phyloP scores from a whole-genome alignment of 768 basidiomycete genomes.

The Hydnum rufescens region DNA sequence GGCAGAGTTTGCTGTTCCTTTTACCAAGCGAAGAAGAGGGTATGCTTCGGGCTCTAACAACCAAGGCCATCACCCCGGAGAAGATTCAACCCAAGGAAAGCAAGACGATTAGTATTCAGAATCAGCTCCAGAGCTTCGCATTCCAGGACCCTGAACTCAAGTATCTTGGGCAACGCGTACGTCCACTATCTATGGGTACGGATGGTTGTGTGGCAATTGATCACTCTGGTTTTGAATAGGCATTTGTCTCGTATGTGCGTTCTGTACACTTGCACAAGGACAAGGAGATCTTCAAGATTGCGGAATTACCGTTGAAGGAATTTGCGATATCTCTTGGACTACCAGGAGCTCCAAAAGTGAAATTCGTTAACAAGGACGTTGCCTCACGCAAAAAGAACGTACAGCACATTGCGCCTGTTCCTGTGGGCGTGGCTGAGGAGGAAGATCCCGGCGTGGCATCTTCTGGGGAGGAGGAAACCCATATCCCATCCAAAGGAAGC shows the following conservation, averaged over 20 bases:
- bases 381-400: conserved; percentile 70
- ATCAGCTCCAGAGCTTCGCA: conserved; percentile 77
- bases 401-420: conserved; percentile 22
- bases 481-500: not conserved
- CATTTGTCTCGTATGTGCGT: conserved; percentile 88
- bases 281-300: conserved; percentile 78
- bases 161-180: conserved; percentile 71
- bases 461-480: conserved; percentile 11
- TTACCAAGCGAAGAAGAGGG: conserved; percentile 87
- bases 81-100: conserved; percentile 78
- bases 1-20: conserved; percentile 65
- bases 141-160: conserved; percentile 96
- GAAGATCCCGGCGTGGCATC: conserved; percentile 14
- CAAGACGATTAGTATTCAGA: conserved; percentile 68
- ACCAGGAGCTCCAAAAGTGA: conserved; percentile 90
- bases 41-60: conserved; percentile 49
- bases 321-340: conserved; percentile 83
- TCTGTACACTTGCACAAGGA: conserved; percentile 87
- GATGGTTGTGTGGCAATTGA: not conserved
- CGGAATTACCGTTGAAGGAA: conserved; percentile 58
- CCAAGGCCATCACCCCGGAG: conserved; percentile 49
- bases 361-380: conserved; percentile 49
- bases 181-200: not conserved
- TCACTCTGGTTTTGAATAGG: conserved; percentile 26
- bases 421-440: conserved; percentile 10